These are phyloP conservation scores for Macroventuria anomochaeta DNA, from an alignment of 2,329 filamentous ascomycete species.

Conservation along the genomic window DNA sequence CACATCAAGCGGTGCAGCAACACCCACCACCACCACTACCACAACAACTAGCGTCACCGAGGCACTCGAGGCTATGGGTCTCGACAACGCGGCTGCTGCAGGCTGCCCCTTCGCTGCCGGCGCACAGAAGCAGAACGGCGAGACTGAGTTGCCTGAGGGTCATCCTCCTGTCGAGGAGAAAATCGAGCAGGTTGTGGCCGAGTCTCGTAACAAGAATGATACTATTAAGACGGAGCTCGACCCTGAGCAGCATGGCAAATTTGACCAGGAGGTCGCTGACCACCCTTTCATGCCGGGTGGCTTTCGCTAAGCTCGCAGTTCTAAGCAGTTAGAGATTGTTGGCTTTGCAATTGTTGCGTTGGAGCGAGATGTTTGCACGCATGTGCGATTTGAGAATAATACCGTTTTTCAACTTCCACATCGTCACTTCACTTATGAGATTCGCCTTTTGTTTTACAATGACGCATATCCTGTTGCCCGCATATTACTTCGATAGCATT, in stretches of 20 bases:
- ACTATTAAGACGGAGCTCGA: slow-evolving; percentile 16
- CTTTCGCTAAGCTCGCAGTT: neutral
- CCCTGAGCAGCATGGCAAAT: slow-evolving; percentile 17
- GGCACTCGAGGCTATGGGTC: slow-evolving; percentile 5
- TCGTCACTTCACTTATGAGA: neutral
- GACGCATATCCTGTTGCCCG: neutral
- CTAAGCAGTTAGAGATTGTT: neutral
- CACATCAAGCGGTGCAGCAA: slow-evolving; percentile 16
- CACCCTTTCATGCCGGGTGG: slow-evolving; percentile 13
- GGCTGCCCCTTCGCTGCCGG: slow-evolving; percentile 15
- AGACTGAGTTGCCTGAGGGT: slow-evolving; percentile 5
- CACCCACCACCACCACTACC: neutral
- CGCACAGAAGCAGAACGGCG: slow-evolving; percentile 3
- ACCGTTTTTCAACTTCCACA: neutral
- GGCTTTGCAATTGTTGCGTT: neutral
- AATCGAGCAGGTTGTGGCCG: slow-evolving; percentile 7
- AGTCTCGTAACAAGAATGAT: slow-evolving; percentile 3
- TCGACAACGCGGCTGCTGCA: neutral
- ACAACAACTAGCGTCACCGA: slow-evolving; percentile 23
- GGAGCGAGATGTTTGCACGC: neutral
- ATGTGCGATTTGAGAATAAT: slow-evolving; percentile 1
- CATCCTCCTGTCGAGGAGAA: slow-evolving; percentile 11
- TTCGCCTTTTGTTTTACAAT: neutral
- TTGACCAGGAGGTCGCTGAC: slow-evolving; percentile 11
- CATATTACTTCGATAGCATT: no score